A percentile compares a stretch with the other conserved stretches of the same genome.
These are phyloP conservation scores for Cryphonectria parasitica DNA, from an alignment of 2,329 filamentous ascomycete genomes.

Conservation along the genomic window DNA sequence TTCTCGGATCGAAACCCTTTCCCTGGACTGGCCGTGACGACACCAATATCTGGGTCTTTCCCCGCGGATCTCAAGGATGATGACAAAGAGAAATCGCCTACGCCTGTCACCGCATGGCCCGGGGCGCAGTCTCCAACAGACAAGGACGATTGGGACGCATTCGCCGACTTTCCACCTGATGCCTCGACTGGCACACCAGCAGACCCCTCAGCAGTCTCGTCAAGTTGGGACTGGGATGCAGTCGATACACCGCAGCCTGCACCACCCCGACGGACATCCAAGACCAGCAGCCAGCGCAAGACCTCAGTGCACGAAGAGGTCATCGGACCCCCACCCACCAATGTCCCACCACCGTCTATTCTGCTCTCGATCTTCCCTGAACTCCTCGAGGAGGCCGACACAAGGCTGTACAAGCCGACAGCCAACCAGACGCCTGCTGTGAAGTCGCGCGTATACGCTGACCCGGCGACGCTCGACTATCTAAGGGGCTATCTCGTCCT, in stretches of 20 bases:
- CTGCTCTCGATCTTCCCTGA: conserved; percentile 77
- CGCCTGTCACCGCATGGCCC: conserved; percentile 31
- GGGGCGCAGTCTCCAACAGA: conserved; percentile 34
- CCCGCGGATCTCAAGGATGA: conserved; percentile 36
- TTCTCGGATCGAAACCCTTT: conserved; percentile 56
- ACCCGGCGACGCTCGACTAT: conserved; percentile 65
- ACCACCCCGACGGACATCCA: conserved; percentile 23
- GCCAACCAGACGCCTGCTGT: conserved; percentile 60
- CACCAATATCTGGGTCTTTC: conserved; percentile 39
- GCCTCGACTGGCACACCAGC: conserved; percentile 27
- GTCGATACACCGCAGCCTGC: conserved; percentile 39
- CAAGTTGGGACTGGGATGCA: conserved; percentile 56
- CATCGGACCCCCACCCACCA: conserved; percentile 68
- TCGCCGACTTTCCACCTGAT: conserved; percentile 48
- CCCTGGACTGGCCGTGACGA: conserved; percentile 49
- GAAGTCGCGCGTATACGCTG: conserved; percentile 66
- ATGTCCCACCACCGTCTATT: conserved; percentile 86
- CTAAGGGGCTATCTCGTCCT: conserved; percentile 67
- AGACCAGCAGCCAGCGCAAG: conserved; percentile 31
- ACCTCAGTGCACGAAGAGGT: conserved; percentile 31
- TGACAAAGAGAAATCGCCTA: conserved; percentile 38
- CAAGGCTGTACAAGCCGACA: conserved; percentile 67
- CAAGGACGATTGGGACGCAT: conserved; percentile 54
- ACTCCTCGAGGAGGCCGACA: conserved; percentile 68
- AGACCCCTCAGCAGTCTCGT: conserved; percentile 30